A percentile compares a stretch with the other conserved stretches of the same genome.
phyloP scores from a whole-genome alignment of 495 filamentous ascomycete species.

The Pyronema omphalodes region DNA sequence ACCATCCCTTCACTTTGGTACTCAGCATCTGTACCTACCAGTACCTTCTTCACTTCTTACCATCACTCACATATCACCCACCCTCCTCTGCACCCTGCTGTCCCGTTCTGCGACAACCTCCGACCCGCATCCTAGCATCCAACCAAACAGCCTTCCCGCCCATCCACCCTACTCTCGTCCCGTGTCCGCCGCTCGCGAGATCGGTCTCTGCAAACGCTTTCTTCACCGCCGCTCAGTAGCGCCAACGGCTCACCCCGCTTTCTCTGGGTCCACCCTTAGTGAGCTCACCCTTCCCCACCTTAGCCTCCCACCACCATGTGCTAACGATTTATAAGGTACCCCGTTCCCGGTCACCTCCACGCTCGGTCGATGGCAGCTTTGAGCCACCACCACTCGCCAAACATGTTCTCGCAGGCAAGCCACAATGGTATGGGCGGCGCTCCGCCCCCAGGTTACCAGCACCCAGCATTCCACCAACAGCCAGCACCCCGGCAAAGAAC shows the following conservation, averaged over 20 bases:
- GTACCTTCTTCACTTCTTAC: background rate
- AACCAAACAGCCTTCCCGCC: background rate
- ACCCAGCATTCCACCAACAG: slow-evolving; percentile 24
- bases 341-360: background rate
- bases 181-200: background rate
- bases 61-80: background rate
- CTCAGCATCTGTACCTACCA: background rate
- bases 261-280: slow-evolving; percentile 1
- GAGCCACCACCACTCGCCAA: background rate
- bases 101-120: background rate
- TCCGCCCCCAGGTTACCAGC: background rate
- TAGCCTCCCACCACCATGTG: background rate
- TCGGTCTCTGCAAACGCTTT: background rate
- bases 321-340: slow-evolving; percentile 4
- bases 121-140: background rate
- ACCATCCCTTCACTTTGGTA: background rate
- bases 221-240: background rate
- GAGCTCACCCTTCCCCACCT: background rate
- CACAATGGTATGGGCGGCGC: slow-evolving; percentile 4
- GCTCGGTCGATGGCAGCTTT: slow-evolving; percentile 4
- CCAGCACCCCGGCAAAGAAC: slow-evolving; percentile 61
- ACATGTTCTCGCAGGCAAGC: slow-evolving; percentile 3
- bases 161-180: background rate
- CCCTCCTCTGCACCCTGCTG: background rate
- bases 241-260: slow-evolving; percentile 2